Conservation (phyloP, 2,329 filamentous ascomycete genomes). For the Ophiostoma sp. region DNA sequence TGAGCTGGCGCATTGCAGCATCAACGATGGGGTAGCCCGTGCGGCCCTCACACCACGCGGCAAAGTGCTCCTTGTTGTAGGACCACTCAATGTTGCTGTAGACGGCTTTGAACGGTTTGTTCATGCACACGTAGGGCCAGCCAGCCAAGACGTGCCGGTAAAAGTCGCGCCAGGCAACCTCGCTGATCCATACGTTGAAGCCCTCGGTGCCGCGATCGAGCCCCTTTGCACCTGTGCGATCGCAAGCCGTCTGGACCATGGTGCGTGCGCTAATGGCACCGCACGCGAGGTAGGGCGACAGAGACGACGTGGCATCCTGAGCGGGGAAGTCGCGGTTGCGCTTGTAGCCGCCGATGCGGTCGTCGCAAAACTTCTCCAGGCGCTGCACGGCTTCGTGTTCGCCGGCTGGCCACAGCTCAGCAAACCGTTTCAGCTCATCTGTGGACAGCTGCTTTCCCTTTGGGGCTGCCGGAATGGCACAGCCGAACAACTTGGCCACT, state of each 20-base stretch:
- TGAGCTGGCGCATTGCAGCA: conserved; percentile 76
- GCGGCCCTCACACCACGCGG: conserved; percentile 65
- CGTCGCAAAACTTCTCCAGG: conserved; percentile 61
- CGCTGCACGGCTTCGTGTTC: conserved; percentile 55
- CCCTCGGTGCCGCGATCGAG: conserved; percentile 63
- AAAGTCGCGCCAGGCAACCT: conserved; percentile 83
- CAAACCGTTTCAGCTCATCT: conserved; percentile 55
- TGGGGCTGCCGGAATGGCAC: conserved; percentile 56
- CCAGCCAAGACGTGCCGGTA: conserved; percentile 79
- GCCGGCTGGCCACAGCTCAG: conserved; percentile 55
- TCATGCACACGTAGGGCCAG: conserved; percentile 76
- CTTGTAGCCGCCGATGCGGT: conserved; percentile 1
- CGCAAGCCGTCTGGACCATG: conserved; percentile 55
- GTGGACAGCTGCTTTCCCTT: conserved; percentile 54
- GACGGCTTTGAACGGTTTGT: conserved; percentile 68
- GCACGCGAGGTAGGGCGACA: conserved; percentile 66
- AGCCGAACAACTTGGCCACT: conserved; percentile 55
- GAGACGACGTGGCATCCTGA: conserved; percentile 56
- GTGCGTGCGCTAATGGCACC: conserved; percentile 63
- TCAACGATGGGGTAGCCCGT: conserved; percentile 83
- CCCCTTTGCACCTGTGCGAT: conserved; percentile 57
- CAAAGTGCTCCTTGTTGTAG: conserved; percentile 63
- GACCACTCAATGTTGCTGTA: conserved; percentile 81
- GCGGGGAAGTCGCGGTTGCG: conserved; percentile 59
- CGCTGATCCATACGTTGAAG: conserved; percentile 69